phyloP scores from a whole-genome alignment of 345 rosid species.

The Eucalyptus cladocalyx region DNA sequence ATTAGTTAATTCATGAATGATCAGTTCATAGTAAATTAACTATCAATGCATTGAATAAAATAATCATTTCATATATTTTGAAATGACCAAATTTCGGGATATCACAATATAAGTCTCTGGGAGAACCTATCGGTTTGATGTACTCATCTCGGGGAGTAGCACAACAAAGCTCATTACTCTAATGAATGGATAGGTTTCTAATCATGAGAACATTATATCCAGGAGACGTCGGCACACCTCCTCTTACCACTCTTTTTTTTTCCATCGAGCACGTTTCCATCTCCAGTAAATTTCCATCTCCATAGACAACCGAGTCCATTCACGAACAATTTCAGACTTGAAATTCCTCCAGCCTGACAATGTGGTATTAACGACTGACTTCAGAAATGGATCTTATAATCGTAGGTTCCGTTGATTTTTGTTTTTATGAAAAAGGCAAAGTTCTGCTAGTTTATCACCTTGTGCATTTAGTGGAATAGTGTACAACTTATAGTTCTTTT shows the following conservation, averaged over 20 bases:
- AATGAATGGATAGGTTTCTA: background rate
- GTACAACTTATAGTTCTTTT: background rate
- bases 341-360: background rate
- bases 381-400: background rate
- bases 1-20: no score
- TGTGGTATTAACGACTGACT: background rate
- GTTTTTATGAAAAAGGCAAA: background rate
- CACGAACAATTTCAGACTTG: background rate
- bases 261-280: background rate
- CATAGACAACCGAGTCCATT: background rate
- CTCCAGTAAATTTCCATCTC: background rate
- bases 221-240: background rate
- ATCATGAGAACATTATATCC: background rate
- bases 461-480: background rate
- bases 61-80: no score
- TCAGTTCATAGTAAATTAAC: rapidly evolving
- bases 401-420: background rate
- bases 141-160: background rate
- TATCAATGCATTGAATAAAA: no score
- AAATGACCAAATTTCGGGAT: rapidly evolving
- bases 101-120: background rate
- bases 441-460: background rate
- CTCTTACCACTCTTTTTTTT: background rate
- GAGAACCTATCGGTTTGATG: background rate
- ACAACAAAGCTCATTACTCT: background rate